These are phyloP conservation scores for Saturnispora saitoi DNA, from an alignment of 805 yeast species.

Conservation along the genomic window DNA sequence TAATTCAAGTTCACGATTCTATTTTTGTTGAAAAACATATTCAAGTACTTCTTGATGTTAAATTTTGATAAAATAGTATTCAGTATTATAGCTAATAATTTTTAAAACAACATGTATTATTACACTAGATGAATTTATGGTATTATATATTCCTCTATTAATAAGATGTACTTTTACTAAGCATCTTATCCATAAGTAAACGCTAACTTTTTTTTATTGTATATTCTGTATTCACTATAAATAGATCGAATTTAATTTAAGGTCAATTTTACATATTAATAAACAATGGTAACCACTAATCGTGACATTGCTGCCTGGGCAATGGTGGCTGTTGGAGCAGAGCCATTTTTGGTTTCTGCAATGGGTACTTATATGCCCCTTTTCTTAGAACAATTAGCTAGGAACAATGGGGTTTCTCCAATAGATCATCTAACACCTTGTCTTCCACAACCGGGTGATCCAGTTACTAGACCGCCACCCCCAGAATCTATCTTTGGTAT, in stretches of 20 bases:
- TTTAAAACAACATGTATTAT: too few species aligned
- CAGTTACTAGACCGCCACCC: constrained; percentile 29
- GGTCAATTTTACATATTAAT: too few species aligned
- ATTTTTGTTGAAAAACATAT: too few species aligned
- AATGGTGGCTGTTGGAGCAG: constrained; percentile 41
- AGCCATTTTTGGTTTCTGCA: constrained; percentile 72
- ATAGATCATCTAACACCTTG: constrained; percentile 55
- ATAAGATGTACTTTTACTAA: too few species aligned
- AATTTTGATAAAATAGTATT: too few species aligned
- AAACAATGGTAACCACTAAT: constrained; percentile 10
- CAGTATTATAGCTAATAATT: too few species aligned
- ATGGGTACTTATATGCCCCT: constrained; percentile 74
- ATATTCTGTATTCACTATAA: not conserved
- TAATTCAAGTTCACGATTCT: too few species aligned
- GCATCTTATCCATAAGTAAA: too few species aligned
- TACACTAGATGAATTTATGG: too few species aligned
- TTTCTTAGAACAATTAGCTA: constrained; percentile 60
- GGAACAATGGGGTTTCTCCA: constrained; percentile 59
- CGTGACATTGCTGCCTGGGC: constrained; percentile 17
- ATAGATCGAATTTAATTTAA: not conserved
- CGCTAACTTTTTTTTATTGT: not conserved
- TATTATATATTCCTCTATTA: too few species aligned
- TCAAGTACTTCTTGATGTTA: too few species aligned
- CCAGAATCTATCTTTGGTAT: constrained; percentile 5
- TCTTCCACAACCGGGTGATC: constrained; percentile 19